Evolutionary conservation across 2,329 filamentous ascomycete species (phyloP), one percentile per base, ranked within the genome.

Genomic region (Fusarium siculi): DNA sequence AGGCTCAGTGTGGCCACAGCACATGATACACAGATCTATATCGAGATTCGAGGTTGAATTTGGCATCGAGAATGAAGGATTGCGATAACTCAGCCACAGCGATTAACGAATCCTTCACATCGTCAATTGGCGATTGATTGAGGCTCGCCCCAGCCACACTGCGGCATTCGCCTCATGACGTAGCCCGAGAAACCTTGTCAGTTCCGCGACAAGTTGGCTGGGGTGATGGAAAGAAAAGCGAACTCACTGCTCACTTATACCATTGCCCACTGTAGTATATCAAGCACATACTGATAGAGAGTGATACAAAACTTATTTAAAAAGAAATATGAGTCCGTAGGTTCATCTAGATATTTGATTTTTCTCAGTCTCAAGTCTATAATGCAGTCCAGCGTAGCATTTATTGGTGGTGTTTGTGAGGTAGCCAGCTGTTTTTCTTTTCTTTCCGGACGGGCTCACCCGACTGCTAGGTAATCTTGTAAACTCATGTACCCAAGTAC

Each of bases 111-210:
- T 64, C 28, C 49, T 37, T 23, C 53, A n/a, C 46, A 49, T 71
- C 47, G 43, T 39, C 25, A 58, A n/a, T 54, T 53, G 50, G 19
- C 23, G 23, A 39, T 54, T 34, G 34, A 63, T 37, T 73, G 63
- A 74, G 66, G 72, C 54, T 46, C 50, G 66, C 52, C 67, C 34
- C 50, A 63, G 42, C 62, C 67, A 63, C 63, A 57, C 47, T 50
- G 59, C 63, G 53, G 66, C 66, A 52, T 63, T 61, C 61, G 68
- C 54, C 65, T 60, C 47, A 76, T 76, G 74, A 76, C 74, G 74
- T 76, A 75, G 58, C 30, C 30, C 25, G 14, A 30, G 14, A 10
- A 43, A 46, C 43, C 49, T 55, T 66, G 66, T 57, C 47, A 36
- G 46, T 40, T 53, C 49, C 37, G 40, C 14, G 57, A 60, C 40